Conservation (phyloP, 2,329 filamentous ascomycete species). For the Fusarium ramigenum region DNA sequence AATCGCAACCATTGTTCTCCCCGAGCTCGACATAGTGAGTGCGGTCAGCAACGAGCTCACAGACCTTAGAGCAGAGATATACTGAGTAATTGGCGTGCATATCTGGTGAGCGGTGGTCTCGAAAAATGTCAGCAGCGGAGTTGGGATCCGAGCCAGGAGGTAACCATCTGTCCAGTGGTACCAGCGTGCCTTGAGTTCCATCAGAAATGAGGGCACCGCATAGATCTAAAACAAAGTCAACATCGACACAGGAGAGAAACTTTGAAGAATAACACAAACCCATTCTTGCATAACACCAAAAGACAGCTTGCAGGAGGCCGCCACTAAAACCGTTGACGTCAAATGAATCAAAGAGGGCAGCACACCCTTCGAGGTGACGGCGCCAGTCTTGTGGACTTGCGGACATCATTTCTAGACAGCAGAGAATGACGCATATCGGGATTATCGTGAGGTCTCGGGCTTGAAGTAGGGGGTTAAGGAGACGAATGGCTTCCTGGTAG, state of each 20-base stretch:
- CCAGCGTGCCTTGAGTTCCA: constrained; percentile 60
- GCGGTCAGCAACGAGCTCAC: constrained; percentile 59
- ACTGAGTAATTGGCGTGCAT: constrained; percentile 69
- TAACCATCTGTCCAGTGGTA: constrained; percentile 59
- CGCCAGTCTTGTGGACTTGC: constrained; percentile 59
- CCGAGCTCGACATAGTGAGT: constrained; percentile 60
- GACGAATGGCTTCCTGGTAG: constrained; percentile 63
- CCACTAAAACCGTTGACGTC: constrained; percentile 63
- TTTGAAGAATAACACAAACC: constrained; percentile 44
- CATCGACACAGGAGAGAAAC: background rate
- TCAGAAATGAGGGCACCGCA: constrained; percentile 66
- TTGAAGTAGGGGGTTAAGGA: constrained; percentile 49
- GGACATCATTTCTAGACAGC: constrained; percentile 56
- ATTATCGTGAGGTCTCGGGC: constrained; percentile 47
- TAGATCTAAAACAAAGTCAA: constrained; percentile 52
- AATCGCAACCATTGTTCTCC: constrained; percentile 55
- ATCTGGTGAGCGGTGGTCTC: constrained; percentile 52
- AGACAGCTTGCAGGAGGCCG: constrained; percentile 62
- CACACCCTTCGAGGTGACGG: constrained; percentile 66
- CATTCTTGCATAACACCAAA: constrained; percentile 69
- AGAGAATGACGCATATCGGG: constrained; percentile 52
- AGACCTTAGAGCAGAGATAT: constrained; percentile 62
- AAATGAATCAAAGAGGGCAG: constrained; percentile 62
- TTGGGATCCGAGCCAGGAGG: constrained; percentile 50
- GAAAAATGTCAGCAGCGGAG: constrained; percentile 50